phyloP scores from a whole-genome alignment of 352 stramenopile species.

The Phytophthora agathidicida region DNA sequence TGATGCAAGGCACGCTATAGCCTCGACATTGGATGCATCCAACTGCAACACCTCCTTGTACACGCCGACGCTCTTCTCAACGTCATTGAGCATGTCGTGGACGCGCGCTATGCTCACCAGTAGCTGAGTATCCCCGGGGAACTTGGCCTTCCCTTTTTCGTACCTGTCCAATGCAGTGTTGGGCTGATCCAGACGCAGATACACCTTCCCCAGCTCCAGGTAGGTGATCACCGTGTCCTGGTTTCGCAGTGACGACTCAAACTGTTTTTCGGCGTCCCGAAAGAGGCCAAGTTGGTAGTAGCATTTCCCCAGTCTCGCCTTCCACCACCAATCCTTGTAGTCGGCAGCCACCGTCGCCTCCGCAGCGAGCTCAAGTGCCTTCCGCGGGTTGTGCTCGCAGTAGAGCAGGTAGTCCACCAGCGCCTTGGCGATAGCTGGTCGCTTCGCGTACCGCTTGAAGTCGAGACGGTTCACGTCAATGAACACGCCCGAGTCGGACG shows the following conservation, averaged over 20 bases:
- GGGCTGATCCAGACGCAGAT: constrained; percentile 93
- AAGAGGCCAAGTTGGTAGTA: constrained; percentile 95
- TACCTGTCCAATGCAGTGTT: constrained; percentile 92
- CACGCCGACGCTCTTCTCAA: constrained; percentile 69
- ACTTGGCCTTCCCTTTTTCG: constrained; percentile 63
- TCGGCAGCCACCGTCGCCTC: constrained; percentile 88
- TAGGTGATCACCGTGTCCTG: constrained; percentile 92
- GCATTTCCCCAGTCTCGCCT: constrained; percentile 92
- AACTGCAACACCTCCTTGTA: constrained; percentile 92
- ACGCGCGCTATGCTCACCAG: constrained; percentile 88
- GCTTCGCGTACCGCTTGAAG: constrained; percentile 89
- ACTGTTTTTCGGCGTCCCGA: constrained; percentile 94
- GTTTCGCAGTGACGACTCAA: constrained; percentile 87
- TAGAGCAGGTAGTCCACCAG: constrained; percentile 94
- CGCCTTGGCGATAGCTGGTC: constrained; percentile 85
- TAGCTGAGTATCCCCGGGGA: constrained; percentile 82
- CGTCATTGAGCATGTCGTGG: constrained; percentile 93
- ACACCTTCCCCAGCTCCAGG: constrained; percentile 95
- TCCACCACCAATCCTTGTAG: constrained; percentile 97
- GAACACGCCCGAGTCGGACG: constrained; percentile 71
- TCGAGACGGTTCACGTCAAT: constrained; percentile 92
- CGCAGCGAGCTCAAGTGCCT: constrained; percentile 91
- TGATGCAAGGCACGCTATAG: constrained; percentile 91
- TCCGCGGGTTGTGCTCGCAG: constrained; percentile 92
- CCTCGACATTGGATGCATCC: constrained; percentile 91